These are phyloP conservation scores for Udeniomyces megalosporus DNA, from an alignment of 768 basidiomycete genomes.

Conservation along the genomic window DNA sequence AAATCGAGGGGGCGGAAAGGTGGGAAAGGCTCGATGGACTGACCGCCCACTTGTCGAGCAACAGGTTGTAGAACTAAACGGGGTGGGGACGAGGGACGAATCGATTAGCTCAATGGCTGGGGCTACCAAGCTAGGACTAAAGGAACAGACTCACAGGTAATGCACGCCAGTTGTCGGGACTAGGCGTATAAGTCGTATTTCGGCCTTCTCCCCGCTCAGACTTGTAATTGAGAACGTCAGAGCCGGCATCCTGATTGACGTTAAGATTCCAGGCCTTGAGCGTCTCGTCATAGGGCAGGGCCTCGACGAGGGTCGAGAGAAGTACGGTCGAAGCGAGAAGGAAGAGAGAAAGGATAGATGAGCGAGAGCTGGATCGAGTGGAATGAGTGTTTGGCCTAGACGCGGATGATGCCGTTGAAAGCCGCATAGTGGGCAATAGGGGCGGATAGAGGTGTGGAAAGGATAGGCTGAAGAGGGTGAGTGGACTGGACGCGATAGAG, in stretches of 20 bases:
- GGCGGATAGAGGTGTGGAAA: background rate
- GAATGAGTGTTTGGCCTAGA: too few relatives aligned
- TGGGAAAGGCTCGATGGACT: background rate
- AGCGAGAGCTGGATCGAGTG: background rate
- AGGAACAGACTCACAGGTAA: too few relatives aligned
- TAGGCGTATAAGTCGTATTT: slow-evolving; percentile 54
- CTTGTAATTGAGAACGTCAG: slow-evolving; percentile 47
- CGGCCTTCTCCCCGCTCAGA: slow-evolving; percentile 33
- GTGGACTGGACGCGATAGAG: background rate
- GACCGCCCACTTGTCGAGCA: slow-evolving; percentile 74
- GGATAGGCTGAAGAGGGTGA: background rate
- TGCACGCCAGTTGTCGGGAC: slow-evolving; percentile 71
- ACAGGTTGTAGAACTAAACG: slow-evolving; percentile 27
- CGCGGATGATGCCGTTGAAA: background rate
- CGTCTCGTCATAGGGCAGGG: slow-evolving; percentile 39
- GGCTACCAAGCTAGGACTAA: too few relatives aligned
- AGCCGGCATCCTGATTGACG: slow-evolving; percentile 51
- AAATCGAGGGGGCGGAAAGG: background rate
- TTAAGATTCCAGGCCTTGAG: slow-evolving; percentile 65
- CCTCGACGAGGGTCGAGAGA: background rate
- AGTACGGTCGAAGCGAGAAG: background rate
- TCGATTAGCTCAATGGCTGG: too few relatives aligned
- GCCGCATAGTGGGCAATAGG: too few relatives aligned
- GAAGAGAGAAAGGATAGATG: background rate
- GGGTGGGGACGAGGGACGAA: too few relatives aligned